A percentile compares a stretch with the other conserved stretches of the same genome.
Conservation (phyloP, 441 rosid species). For the Arabidopsis hybrid region DNA sequence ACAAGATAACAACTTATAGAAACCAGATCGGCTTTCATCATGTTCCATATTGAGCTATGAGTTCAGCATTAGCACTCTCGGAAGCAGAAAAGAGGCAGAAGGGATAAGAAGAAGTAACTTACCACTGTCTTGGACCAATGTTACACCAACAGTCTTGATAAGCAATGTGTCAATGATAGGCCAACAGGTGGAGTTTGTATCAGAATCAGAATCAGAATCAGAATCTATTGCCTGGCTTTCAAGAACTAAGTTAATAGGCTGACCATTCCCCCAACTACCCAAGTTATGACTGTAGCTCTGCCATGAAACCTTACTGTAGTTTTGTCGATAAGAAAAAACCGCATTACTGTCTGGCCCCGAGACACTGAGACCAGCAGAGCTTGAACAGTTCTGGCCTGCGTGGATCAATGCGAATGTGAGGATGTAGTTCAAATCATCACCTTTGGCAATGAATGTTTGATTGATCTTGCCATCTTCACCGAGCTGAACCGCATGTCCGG, state of each 20-base stretch:
- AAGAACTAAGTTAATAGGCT: slow-evolving; percentile 52
- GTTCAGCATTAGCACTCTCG: neutral
- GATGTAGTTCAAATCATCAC: slow-evolving; percentile 47
- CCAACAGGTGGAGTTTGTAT: slow-evolving; percentile 57
- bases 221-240: slow-evolving; percentile 52
- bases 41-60: neutral
- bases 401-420: slow-evolving; percentile 55
- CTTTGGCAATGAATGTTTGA: slow-evolving; percentile 57
- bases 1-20: neutral
- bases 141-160: slow-evolving; percentile 43
- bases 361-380: slow-evolving; percentile 45
- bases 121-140: slow-evolving; percentile 49
- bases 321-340: slow-evolving; percentile 46
- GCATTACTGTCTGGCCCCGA: slow-evolving; percentile 59
- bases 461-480: slow-evolving; percentile 61
- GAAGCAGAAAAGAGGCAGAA: neutral
- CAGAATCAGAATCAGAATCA: slow-evolving; percentile 15
- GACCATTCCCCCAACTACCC: slow-evolving; percentile 57
- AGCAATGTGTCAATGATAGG: slow-evolving; percentile 52
- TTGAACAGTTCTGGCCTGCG: slow-evolving; percentile 53
- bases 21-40: neutral
- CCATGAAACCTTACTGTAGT: slow-evolving; percentile 54
- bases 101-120: neutral
- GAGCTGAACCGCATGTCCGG: slow-evolving; percentile 58
- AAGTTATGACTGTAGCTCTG: slow-evolving; percentile 55